These are phyloP conservation scores for Puccinia horiana DNA, from an alignment of 1,284 basidiomycete genomes.

Conservation along the genomic window DNA sequence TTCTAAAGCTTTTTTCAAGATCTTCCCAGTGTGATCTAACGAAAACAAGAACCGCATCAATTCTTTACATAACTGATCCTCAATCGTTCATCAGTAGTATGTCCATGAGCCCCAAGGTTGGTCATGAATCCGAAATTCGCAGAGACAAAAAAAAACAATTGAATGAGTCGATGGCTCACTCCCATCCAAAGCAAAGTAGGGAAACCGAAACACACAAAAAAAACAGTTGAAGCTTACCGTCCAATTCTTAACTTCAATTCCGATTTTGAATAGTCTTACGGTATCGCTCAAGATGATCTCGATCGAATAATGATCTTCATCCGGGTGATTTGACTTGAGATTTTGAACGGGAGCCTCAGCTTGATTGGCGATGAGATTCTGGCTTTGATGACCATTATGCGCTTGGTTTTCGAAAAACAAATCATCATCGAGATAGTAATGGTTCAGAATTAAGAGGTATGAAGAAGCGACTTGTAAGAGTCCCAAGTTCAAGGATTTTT, in stretches of 20 bases:
- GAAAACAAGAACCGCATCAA: conserved; percentile 86
- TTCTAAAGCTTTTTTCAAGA: conserved; percentile 29
- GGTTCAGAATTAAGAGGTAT: conserved; percentile 77
- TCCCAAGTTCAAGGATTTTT: conserved; percentile 76
- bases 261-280: conserved; percentile 53
- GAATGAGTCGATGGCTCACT: not conserved
- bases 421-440: conserved; percentile 74
- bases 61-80: conserved; percentile 74
- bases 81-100: conserved; percentile 55
- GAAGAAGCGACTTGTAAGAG: conserved; percentile 85
- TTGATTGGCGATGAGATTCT: not conserved
- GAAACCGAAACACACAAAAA: conserved; percentile 31
- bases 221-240: conserved; percentile 49
- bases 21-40: conserved; percentile 65
- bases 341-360: not conserved
- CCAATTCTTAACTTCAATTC: conserved; percentile 53
- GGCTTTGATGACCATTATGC: too few species aligned
- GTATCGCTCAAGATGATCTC: conserved; percentile 55
- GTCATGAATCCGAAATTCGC: not conserved
- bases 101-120: not conserved
- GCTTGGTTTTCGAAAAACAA: conserved; percentile 69
- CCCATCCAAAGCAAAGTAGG: not conserved
- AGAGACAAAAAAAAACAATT: not conserved
- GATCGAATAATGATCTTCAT: conserved; percentile 51
- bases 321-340: not conserved